Evolutionary conservation across 139 green algal genomes (phyloP), one percentile per base, ranked within the genome.

Genomic region (Mychonastes homosphaera): DNA sequence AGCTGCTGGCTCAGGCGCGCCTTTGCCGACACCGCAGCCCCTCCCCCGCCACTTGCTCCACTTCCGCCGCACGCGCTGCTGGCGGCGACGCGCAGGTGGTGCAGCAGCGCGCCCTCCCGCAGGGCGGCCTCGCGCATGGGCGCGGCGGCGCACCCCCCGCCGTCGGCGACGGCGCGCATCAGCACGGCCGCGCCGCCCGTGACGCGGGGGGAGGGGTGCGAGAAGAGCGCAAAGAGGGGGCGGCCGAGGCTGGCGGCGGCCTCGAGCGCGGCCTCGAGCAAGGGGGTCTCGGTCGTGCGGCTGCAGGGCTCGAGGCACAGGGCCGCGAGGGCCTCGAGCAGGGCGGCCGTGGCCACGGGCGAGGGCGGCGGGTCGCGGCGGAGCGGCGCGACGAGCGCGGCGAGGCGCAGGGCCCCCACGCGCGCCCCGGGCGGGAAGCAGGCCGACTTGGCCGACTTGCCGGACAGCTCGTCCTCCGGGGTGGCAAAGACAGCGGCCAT

Each of bases 121-220:
- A 95, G 72, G 0, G 87, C 87, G 1, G 83, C 86, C 19, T 87
- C 80, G 1, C 87, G 75, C 79, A 95, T 87, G 19, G 87, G 87
- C 24, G 70, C 78, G 0, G 87, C 87, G 8, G 87, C 79, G 2
- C 43, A 69, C 1, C 81, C 67, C 6, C 87, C 87, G 18, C 73
- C 58, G 51, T 87, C 79, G 5, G 86, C 87, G 3, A 95, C 63
- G 0, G 78, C 77, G 3, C 77, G 70, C 87, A 94, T 94, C 13
- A 94, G 47, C 26, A 88, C 56, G 3, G 83, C 81, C 2, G 74
- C 73, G 8, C 65, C 81, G 4, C 90, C 72, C 0, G 71, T 56
- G 12, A 89, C 84, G 12, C 68, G 61, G 4, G 61, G 48, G 19
- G 65, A 48, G 9, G 83, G 78, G 70, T 94, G 83, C 23, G 40